A percentile compares a stretch with the other conserved stretches of the same genome.
Evolutionary conservation across 176 grass and related monocot species (phyloP).

Genomic region (Oryza rufipogon): DNA sequence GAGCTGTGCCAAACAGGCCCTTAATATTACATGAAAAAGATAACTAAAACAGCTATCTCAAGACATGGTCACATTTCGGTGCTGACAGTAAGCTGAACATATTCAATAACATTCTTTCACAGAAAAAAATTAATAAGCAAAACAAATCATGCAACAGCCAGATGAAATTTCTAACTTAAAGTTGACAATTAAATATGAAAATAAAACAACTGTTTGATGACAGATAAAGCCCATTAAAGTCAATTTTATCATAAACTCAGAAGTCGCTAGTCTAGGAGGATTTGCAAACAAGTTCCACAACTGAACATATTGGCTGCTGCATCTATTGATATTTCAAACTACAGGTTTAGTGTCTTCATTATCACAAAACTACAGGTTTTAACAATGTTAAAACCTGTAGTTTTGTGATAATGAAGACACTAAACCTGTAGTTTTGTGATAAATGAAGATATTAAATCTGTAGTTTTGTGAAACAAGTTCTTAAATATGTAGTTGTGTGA

Average conservation of each 20-base stretch:
- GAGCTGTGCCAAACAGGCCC: too few species aligned
- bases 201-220: background rate
- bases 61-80: constrained; percentile 1
- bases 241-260: background rate
- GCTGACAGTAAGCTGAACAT: constrained; percentile 6
- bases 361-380: too few species aligned
- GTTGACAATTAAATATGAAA: background rate
- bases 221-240: background rate
- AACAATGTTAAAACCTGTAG: too few species aligned
- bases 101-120: constrained; percentile 6
- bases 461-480: too few species aligned
- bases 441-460: too few species aligned
- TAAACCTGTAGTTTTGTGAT: too few species aligned
- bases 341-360: too few species aligned
- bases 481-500: too few species aligned
- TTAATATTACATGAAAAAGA: constrained; percentile 5
- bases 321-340: background rate
- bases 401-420: too few species aligned
- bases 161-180: constrained; percentile 31
- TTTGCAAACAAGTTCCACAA: constrained; percentile 22
- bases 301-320: background rate
- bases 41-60: constrained; percentile 13
- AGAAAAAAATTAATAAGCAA: background rate
- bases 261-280: constrained; percentile 17
- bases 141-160: constrained; percentile 16